Evolutionary conservation across 2,329 filamentous ascomycete genomes (phyloP).

Genomic region (Fusarium poae): DNA sequence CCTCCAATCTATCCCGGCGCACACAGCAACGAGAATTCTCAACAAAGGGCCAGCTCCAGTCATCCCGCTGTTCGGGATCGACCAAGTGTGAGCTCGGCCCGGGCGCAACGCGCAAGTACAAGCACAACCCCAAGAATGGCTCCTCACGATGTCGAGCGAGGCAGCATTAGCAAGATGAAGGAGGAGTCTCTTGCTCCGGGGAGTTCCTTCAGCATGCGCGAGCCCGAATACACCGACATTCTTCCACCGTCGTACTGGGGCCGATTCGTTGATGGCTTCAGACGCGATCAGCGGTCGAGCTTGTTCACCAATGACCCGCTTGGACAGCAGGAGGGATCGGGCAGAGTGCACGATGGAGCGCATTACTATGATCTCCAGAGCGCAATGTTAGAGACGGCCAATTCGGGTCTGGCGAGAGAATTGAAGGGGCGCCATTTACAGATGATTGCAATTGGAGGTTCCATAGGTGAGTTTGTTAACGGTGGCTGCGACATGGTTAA

Average conservation of each 20-base stretch:
- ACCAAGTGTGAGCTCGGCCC: conserved; percentile 42
- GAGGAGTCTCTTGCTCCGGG: conserved; percentile 68
- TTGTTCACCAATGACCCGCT: conserved; percentile 62
- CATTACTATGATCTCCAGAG: conserved; percentile 68
- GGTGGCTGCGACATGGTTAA: conserved; percentile 9
- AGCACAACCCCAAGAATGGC: conserved; percentile 52
- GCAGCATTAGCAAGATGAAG: conserved; percentile 66
- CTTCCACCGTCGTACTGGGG: conserved; percentile 53
- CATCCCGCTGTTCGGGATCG: conserved; percentile 33
- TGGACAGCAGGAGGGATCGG: conserved; percentile 50
- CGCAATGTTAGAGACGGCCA: conserved; percentile 79
- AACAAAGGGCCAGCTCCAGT: conserved; percentile 39
- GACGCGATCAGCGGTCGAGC: conserved; percentile 67
- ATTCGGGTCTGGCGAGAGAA: conserved; percentile 79
- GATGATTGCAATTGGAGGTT: conserved; percentile 97
- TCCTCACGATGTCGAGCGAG: conserved; percentile 65
- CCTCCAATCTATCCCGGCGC: conserved; percentile 22
- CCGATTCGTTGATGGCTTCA: conserved; percentile 72
- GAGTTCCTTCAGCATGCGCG: conserved; percentile 65
- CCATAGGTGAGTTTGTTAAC: conserved; percentile 71
- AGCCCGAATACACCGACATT: conserved; percentile 60
- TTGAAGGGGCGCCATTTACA: conserved; percentile 89
- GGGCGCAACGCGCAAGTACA: conserved; percentile 49
- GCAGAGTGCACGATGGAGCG: conserved; percentile 53
- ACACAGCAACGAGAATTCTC: conserved; percentile 18